Percentiles rank a stretch among this genome's conserved stretches.
These are phyloP conservation scores for Thelephora ganbajun DNA, from an alignment of 768 basidiomycete genomes.

Conservation along the genomic window DNA sequence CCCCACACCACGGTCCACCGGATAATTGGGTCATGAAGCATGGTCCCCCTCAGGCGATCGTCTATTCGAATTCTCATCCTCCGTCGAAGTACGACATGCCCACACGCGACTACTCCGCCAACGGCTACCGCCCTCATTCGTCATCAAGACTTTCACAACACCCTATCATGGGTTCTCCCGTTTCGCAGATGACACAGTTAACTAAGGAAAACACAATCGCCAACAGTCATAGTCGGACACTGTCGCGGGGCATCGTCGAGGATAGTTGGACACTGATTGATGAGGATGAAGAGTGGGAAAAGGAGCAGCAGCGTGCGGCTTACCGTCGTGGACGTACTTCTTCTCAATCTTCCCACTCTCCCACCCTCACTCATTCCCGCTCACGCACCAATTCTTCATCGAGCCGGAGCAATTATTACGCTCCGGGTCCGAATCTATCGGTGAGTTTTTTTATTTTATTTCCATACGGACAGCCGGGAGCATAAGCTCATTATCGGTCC, in stretches of 20 bases:
- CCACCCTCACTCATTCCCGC: not conserved
- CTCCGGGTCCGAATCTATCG: conserved; percentile 63
- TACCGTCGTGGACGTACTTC: not conserved
- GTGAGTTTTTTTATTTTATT: conserved; percentile 32
- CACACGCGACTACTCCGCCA: conserved; percentile 29
- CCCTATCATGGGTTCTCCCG: conserved; percentile 37
- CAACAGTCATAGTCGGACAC: not conserved
- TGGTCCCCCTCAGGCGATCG: conserved; percentile 11
- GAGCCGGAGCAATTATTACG: conserved; percentile 49
- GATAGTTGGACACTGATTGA: not conserved
- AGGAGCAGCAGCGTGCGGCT: not conserved
- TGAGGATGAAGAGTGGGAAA: not conserved
- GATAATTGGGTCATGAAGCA: conserved; percentile 1
- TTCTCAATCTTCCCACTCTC: not conserved
- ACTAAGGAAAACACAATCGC: not conserved
- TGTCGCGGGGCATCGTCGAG: not conserved
- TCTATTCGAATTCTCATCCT: conserved; percentile 26
- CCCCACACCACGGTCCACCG: conserved; percentile 6
- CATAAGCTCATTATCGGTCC: not conserved
- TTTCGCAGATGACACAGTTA: conserved; percentile 6
- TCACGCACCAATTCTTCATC: not conserved
- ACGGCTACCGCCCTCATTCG: conserved; percentile 46
- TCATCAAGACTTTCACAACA: conserved; percentile 36
- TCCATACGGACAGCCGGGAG: conserved; percentile 6
- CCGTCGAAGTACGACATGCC: conserved; percentile 17